A percentile compares a stretch with the other conserved stretches of the same genome.
Evolutionary conservation across 345 rosid species (phyloP).

Genomic region (Luvunga scandens): DNA sequence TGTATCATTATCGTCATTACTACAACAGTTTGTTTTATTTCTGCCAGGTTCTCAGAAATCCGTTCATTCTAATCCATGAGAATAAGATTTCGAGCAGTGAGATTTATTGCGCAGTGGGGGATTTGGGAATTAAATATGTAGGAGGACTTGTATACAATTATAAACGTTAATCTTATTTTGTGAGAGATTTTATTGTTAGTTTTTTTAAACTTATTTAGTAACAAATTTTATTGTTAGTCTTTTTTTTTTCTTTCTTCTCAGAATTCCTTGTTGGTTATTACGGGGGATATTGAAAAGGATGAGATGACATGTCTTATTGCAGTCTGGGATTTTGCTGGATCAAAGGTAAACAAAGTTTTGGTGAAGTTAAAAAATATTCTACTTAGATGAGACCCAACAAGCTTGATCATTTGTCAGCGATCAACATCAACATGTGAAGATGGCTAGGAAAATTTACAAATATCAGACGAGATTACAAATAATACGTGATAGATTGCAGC

Average conservation of each 20-base stretch:
- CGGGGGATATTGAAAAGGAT: conserved; percentile 49
- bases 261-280: conserved; percentile 38
- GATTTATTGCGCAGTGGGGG: too few species aligned
- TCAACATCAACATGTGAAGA: too few species aligned
- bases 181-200: background rate
- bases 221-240: background rate
- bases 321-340: conserved; percentile 38
- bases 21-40: background rate
- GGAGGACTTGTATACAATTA: conserved; percentile 20
- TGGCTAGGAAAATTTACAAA: too few species aligned
- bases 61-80: conserved; percentile 44
- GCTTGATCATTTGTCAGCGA: too few species aligned
- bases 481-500: background rate
- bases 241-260: too few species aligned
- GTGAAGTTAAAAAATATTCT: too few species aligned
- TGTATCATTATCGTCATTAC: background rate
- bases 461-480: background rate
- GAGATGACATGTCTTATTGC: conserved; percentile 38
- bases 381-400: too few species aligned
- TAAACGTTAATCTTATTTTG: background rate
- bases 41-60: conserved; percentile 43
- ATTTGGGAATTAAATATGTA: background rate
- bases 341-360: conserved; percentile 18
- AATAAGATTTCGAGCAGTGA: conserved; percentile 28
- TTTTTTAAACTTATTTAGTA: background rate